Evolutionary conservation across 1,139 yeast species (phyloP).

Genomic region (Yamadazyma diospyri): DNA sequence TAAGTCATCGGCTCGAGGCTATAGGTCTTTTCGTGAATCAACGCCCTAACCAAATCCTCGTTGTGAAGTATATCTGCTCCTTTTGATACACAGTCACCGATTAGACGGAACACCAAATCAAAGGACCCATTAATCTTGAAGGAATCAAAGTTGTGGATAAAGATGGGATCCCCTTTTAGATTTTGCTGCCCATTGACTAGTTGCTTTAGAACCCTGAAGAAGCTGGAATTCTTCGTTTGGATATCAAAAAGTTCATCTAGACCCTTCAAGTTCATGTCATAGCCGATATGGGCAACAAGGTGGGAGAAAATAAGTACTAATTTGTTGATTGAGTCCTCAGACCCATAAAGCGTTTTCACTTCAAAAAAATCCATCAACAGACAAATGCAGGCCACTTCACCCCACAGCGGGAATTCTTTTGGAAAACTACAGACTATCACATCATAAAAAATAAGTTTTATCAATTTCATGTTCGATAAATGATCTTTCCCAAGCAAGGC

Average conservation of each 20-base stretch:
- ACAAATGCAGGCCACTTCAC: background rate
- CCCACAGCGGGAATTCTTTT: background rate
- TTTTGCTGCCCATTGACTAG: background rate
- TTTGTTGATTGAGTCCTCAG: background rate
- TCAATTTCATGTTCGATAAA: background rate
- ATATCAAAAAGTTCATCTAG: background rate
- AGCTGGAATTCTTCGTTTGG: background rate
- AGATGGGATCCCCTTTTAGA: background rate
- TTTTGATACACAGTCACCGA: background rate
- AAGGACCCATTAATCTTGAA: conserved; percentile 1
- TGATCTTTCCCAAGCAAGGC: background rate
- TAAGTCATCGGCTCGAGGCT: background rate
- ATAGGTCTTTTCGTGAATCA: conserved; percentile 6
- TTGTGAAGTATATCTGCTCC: background rate
- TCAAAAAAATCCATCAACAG: background rate
- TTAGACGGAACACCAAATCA: background rate
- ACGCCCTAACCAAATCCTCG: conserved; percentile 17
- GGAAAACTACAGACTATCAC: background rate
- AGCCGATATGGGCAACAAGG: background rate
- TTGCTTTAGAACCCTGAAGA: background rate
- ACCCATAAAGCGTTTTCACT: background rate
- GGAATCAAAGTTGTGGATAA: conserved; percentile 1
- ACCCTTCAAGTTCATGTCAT: background rate
- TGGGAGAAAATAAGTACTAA: background rate
- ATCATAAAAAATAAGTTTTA: background rate